Conservation (phyloP, 768 basidiomycete species). For the Termitomyces sp. region DNA sequence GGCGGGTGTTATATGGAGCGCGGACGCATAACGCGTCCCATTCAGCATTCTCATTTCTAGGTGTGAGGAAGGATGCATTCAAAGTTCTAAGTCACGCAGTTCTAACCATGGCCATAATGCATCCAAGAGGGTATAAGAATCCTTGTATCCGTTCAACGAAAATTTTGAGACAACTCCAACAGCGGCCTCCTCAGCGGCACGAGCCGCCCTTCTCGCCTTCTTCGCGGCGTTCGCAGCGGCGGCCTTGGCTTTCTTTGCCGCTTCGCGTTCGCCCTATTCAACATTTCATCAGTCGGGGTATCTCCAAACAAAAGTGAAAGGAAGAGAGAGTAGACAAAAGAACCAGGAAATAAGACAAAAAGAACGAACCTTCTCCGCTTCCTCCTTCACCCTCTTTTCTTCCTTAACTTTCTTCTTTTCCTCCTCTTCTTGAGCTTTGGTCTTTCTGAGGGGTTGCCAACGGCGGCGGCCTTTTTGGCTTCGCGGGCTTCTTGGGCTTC, state of each 20-base stretch:
- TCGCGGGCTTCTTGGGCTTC: slow-evolving; percentile 93
- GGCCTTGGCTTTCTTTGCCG: slow-evolving; percentile 81
- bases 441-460: slow-evolving; percentile 59
- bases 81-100: not conserved
- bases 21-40: too few species aligned
- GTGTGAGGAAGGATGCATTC: not conserved
- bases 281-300: not conserved
- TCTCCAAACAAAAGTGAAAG: not conserved
- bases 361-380: slow-evolving; percentile 72
- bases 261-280: slow-evolving; percentile 52
- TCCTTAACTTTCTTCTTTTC: slow-evolving; percentile 73
- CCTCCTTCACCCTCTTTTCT: slow-evolving; percentile 74
- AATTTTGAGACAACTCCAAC: not conserved
- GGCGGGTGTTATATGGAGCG: too few species aligned
- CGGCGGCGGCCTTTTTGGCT: slow-evolving; percentile 68
- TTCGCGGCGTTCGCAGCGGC: slow-evolving; percentile 89
- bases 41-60: too few species aligned
- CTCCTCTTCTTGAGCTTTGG: slow-evolving; percentile 69
- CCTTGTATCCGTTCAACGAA: not conserved
- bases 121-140: not conserved
- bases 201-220: slow-evolving; percentile 72
- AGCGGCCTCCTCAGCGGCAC: slow-evolving; percentile 40
- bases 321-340: not conserved
- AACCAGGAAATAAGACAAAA: too few species aligned
- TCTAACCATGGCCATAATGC: not conserved